Conservation (phyloP, 2,329 filamentous ascomycete genomes). For the Trichophyton simii region DNA sequence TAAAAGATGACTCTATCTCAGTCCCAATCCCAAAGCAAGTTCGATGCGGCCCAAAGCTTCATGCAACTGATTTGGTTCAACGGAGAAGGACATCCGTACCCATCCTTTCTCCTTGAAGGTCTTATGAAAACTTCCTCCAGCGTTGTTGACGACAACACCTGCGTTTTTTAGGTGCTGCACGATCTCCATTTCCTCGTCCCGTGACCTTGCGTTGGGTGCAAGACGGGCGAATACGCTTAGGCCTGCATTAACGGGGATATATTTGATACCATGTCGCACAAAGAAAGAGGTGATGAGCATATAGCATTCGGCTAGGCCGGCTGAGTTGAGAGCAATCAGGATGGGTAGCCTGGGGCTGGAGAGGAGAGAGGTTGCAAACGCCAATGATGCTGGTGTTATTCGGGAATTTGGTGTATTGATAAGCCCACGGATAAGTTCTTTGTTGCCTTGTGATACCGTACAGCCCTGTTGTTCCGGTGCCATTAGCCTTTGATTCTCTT, state of each 20-base stretch:
- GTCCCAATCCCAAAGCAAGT: constrained; percentile 6
- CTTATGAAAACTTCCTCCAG: constrained; percentile 15
- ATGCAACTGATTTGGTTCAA: constrained; percentile 12
- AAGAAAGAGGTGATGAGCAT: constrained; percentile 17
- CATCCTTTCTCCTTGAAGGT: constrained; percentile 18
- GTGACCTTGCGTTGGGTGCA: constrained; percentile 14
- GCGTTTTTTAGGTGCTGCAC: constrained; percentile 12
- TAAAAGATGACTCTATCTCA: background rate
- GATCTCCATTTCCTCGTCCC: constrained; percentile 17
- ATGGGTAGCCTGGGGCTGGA: constrained; percentile 15
- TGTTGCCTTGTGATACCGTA: constrained; percentile 17
- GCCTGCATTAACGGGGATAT: constrained; percentile 18
- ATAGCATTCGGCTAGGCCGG: constrained; percentile 18
- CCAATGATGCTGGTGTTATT: constrained; percentile 15
- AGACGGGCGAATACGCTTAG: constrained; percentile 18
- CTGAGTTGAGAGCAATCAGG: constrained; percentile 17
- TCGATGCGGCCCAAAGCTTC: constrained; percentile 15
- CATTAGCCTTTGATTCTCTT: background rate
- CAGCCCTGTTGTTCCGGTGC: constrained; percentile 11
- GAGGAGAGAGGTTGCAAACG: constrained; percentile 16
- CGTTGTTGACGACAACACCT: constrained; percentile 15
- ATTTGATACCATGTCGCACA: constrained; percentile 15
- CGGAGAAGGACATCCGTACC: constrained; percentile 18
- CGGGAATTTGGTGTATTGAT: constrained; percentile 15
- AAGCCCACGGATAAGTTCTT: constrained; percentile 12